A percentile compares a stretch with the other conserved stretches of the same genome.
Conservation (phyloP, 495 filamentous ascomycete species). For the Aspergillus mulundensis region DNA sequence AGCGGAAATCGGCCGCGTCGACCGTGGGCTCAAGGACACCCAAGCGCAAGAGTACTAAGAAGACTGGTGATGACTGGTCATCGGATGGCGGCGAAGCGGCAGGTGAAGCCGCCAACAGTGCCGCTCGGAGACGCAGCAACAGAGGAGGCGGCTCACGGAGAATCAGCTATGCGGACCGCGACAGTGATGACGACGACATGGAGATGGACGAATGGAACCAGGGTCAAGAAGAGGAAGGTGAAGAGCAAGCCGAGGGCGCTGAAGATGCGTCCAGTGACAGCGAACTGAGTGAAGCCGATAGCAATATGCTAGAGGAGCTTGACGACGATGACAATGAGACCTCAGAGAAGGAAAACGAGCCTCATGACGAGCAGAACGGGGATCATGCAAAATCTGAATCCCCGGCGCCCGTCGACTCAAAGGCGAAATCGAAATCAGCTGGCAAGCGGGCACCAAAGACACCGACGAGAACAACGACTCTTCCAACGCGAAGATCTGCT, state of each 20-base stretch:
- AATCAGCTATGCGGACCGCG: constrained; percentile 53
- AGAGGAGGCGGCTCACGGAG: constrained; percentile 24
- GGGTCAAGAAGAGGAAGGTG: constrained; percentile 23
- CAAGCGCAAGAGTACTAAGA: constrained; percentile 36
- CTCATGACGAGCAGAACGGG: constrained; percentile 18
- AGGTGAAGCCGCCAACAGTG: constrained; percentile 15
- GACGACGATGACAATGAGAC: constrained; percentile 1
- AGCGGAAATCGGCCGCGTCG: constrained; percentile 42
- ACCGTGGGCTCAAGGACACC: constrained; percentile 36
- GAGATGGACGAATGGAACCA: constrained; percentile 47
- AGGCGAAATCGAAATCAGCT: constrained; percentile 12
- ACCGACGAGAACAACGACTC: constrained; percentile 18
- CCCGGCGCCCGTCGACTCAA: constrained; percentile 17
- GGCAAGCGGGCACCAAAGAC: constrained; percentile 5
- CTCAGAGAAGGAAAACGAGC: constrained; percentile 20
- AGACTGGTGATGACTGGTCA: constrained; percentile 41
- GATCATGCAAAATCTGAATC: constrained; percentile 11
- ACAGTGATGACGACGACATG: constrained; percentile 55
- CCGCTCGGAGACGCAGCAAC: constrained; percentile 40
- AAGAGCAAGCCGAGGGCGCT: constrained; percentile 27
- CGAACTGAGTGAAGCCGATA: constrained; percentile 15
- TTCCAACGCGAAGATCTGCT: constrained; percentile 40
- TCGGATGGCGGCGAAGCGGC: constrained; percentile 31
- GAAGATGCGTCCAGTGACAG: constrained; percentile 21
- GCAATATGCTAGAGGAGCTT: constrained; percentile 13